Base-by-base conservation (phyloP, 148 eudicot genomes). In the Rhododendron henanense region DNA sequence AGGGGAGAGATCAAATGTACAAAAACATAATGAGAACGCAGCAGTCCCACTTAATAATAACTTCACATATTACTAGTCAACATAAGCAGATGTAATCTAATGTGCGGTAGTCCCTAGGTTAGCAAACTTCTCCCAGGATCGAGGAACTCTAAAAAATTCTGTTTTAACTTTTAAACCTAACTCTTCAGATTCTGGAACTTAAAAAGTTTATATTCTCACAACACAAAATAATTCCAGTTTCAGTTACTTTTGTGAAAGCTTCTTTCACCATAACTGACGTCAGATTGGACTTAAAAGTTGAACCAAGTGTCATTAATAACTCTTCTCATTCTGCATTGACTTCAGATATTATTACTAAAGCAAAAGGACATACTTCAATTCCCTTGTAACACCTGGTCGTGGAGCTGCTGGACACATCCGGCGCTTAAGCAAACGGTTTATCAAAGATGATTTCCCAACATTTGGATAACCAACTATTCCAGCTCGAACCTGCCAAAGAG, bases 401-500 rank as follows among this genome's bases (percentile, higher is more conserved):
- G 99, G 96, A 90, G 99, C 99, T 69, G 99, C 98, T 63, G 96
- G 89, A 92, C 99, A 97, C 93, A 95, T 91, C 63, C 98, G 93
- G 39, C 99, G 94, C 91, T 97, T 97, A 84, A 97, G 90, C 91
- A 97, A 89, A 84, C 99, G 99, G 85, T 97, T 97, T 80, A 97
- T 93, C 90, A 97, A 90, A 78, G 99, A 97, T 87, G 99, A 97
- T 89, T 97, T 97, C 11, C 99, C 99, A 88, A 97, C 98, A 93
- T 97, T 97, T 84, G 99, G 99, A 90, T 95, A 97, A 33, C 99
- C 99, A 71, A 97, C 98, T 81, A 97, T 91, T 87, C 99, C 99
- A 88, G 98, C 99, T 85, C 99, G 93, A 83, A 97, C 98, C 99
- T 97, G 92, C 65, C 85, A 87, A 79, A 84, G 81, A 89, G 50